Conservation (phyloP, 1,284 basidiomycete species). For the Ceratobasidium sp. region DNA sequence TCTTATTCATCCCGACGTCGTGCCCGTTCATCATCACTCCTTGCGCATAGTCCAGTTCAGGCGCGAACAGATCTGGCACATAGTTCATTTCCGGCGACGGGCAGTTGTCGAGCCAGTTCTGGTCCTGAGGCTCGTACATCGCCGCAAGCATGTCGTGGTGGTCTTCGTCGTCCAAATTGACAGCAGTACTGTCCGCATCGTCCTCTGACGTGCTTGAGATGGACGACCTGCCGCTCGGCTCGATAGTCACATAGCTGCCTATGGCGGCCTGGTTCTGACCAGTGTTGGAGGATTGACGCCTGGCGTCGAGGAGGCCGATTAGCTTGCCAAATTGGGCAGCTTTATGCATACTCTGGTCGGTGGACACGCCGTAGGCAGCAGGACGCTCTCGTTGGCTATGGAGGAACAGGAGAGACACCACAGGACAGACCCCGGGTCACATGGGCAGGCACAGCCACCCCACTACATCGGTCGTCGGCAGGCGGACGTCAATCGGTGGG, state of each 20-base stretch:
- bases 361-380: too few species aligned
- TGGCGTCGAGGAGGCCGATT: slow-evolving; percentile 10
- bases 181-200: slow-evolving; percentile 34
- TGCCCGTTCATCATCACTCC: slow-evolving; percentile 23
- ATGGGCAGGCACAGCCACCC: too few species aligned
- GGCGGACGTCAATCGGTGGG: slow-evolving; percentile 36
- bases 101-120: slow-evolving; percentile 79
- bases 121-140: slow-evolving; percentile 78
- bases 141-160: slow-evolving; percentile 72
- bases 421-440: too few species aligned
- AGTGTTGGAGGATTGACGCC: neutral
- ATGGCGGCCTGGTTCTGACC: slow-evolving; percentile 55
- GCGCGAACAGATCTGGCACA: slow-evolving; percentile 31
- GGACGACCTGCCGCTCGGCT: slow-evolving; percentile 44
- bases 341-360: slow-evolving; percentile 38
- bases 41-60: slow-evolving; percentile 32
- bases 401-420: too few species aligned
- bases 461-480: slow-evolving; percentile 27
- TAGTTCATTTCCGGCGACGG: slow-evolving; percentile 72
- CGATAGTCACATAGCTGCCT: slow-evolving; percentile 55
- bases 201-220: slow-evolving; percentile 56
- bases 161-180: slow-evolving; percentile 42
- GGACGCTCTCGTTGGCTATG: too few species aligned
- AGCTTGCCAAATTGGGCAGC: neutral
- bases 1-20: slow-evolving; percentile 23